Percentiles rank a stretch among this genome's conserved stretches.
phyloP scores from a whole-genome alignment of 176 grass and related monocot genomes.

The Eragrostis curvula region DNA sequence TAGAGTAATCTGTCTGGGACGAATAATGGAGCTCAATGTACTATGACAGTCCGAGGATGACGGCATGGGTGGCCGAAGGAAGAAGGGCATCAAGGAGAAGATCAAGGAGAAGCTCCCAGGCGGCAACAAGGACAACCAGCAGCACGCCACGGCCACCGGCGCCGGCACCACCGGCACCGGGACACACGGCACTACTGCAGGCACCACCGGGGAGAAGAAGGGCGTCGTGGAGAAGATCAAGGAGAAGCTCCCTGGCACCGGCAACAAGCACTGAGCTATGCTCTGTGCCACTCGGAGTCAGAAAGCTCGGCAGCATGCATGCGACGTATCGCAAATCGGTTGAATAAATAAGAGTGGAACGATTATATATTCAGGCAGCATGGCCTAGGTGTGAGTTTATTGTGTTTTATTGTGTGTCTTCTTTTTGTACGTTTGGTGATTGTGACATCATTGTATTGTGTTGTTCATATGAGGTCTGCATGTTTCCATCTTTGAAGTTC shows the following conservation, averaged over 20 bases:
- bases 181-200: neutral
- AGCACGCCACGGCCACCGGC: neutral
- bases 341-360: no score
- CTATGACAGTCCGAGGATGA: slow-evolving; percentile 64
- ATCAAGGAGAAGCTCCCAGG: slow-evolving; percentile 64
- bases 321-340: no score
- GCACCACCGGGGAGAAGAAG: neutral
- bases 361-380: no score
- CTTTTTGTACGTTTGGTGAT: no score
- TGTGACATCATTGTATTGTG: no score
- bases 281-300: no score
- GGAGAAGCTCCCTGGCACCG: neutral
- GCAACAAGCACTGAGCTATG: neutral
- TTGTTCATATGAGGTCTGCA: no score
- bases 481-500: no score
- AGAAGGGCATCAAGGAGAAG: slow-evolving; percentile 74
- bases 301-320: no score
- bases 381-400: no score
- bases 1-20: no score
- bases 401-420: no score
- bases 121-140: neutral
- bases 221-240: neutral
- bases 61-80: slow-evolving; percentile 62
- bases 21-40: neutral
- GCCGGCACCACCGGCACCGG: neutral